Evolutionary conservation across 2,329 filamentous ascomycete species (phyloP).

Genomic region (Cladosporium sp.): DNA sequence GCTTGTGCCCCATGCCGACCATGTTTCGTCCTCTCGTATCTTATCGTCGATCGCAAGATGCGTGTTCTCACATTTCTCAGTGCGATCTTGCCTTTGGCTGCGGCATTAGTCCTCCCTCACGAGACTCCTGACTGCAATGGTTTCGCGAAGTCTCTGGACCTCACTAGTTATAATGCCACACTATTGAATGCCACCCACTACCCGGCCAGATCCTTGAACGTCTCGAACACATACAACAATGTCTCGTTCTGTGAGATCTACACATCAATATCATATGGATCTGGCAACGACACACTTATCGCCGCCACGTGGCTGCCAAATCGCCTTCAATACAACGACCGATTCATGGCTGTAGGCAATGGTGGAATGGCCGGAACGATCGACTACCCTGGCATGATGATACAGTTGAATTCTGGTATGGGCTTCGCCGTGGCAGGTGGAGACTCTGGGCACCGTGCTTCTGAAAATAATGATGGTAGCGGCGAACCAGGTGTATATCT

Average conservation of each 20-base stretch:
- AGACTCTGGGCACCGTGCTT: constrained; percentile 24
- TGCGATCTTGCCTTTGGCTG: not conserved
- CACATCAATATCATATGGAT: constrained; percentile 21
- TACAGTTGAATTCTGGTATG: constrained; percentile 24
- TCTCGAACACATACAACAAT: constrained; percentile 19
- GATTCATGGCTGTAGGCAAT: constrained; percentile 29
- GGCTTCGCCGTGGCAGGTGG: constrained; percentile 26
- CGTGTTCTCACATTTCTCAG: not conserved
- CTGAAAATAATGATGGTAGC: constrained; percentile 21
- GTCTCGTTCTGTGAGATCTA: constrained; percentile 24
- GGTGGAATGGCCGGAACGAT: constrained; percentile 27
- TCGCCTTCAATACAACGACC: constrained; percentile 17
- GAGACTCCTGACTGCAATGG: constrained; percentile 4
- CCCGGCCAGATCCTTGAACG: constrained; percentile 14
- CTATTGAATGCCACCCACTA: constrained; percentile 22
- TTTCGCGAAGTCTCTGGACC: constrained; percentile 6
- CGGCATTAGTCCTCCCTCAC: not conserved
- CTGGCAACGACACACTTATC: constrained; percentile 18
- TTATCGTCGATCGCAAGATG: not conserved
- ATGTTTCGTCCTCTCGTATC: not conserved
- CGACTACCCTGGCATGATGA: constrained; percentile 22
- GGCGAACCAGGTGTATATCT: constrained; percentile 24
- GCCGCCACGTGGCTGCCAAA: constrained; percentile 27
- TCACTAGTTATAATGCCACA: constrained; percentile 15
- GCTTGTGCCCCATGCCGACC: not conserved